Evolutionary conservation across 2,329 filamentous ascomycete species (phyloP).

Genomic region (Hypoxylon sp.): DNA sequence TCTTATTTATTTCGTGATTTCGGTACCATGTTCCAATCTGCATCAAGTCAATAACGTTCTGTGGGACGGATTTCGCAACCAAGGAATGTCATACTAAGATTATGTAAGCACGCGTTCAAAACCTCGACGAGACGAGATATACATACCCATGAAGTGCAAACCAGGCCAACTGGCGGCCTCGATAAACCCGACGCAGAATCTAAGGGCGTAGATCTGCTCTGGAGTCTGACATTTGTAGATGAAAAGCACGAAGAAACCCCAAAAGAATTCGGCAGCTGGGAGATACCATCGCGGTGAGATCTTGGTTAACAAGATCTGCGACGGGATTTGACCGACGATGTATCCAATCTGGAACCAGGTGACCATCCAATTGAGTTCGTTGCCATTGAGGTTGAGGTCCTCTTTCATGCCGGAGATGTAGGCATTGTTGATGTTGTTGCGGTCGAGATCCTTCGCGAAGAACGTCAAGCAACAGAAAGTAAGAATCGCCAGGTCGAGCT

Average conservation of each 20-base stretch:
- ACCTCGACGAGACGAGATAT: not conserved
- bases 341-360: conserved; percentile 42
- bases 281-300: conserved; percentile 44
- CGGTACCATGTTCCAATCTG: conserved; percentile 54
- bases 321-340: conserved; percentile 40
- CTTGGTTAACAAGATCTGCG: conserved; percentile 39
- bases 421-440: conserved; percentile 50
- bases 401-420: conserved; percentile 55
- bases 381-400: conserved; percentile 49
- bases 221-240: conserved; percentile 46
- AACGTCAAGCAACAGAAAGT: conserved; percentile 44
- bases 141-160: conserved; percentile 47
- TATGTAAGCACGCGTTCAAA: conserved; percentile 4
- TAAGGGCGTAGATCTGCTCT: conserved; percentile 50
- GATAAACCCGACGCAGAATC: conserved; percentile 51
- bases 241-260: conserved; percentile 43
- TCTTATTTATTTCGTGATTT: conserved; percentile 59
- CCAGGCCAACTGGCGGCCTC: conserved; percentile 44
- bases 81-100: conserved; percentile 19
- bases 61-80: not conserved
- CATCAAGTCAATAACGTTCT: not conserved
- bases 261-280: conserved; percentile 41
- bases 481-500: conserved; percentile 39
- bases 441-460: conserved; percentile 44
- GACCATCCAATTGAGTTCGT: conserved; percentile 47